Conservation (phyloP, 164 flowering plant genomes). For the Vitis riparia region DNA sequence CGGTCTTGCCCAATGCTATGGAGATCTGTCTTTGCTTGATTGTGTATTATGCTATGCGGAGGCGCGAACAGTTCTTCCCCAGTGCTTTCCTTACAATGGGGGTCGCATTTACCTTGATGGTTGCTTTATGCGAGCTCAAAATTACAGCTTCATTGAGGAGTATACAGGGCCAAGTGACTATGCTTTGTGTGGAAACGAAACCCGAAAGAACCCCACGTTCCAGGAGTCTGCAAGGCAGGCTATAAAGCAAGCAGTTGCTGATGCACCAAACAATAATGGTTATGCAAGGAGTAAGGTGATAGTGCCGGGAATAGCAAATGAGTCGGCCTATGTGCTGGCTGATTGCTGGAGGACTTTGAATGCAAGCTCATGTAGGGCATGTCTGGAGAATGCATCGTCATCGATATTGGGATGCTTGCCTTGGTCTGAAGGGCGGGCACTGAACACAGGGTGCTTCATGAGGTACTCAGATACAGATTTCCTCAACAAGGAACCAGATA, state of each 20-base stretch:
- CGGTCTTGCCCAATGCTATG: constrained; percentile 85
- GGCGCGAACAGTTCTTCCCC: constrained; percentile 71
- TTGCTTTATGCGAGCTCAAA: constrained; percentile 74
- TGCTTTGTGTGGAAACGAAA: constrained; percentile 56
- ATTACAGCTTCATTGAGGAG: constrained; percentile 66
- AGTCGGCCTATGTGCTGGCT: constrained; percentile 68
- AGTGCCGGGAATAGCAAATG: constrained; percentile 41
- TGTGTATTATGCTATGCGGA: constrained; percentile 71
- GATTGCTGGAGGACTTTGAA: constrained; percentile 77
- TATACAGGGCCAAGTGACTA: constrained; percentile 51
- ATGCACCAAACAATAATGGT: constrained; percentile 48
- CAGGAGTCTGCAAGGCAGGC: constrained; percentile 48
- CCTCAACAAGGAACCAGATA: constrained; percentile 48
- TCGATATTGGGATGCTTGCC: constrained; percentile 72
- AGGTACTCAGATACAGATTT: constrained; percentile 79
- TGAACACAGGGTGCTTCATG: constrained; percentile 86
- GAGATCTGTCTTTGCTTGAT: constrained; percentile 71
- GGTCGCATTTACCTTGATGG: constrained; percentile 78
- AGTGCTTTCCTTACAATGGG: constrained; percentile 60
- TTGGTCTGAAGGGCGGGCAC: constrained; percentile 77
- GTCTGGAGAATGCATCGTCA: constrained; percentile 67
- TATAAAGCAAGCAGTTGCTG: constrained; percentile 36
- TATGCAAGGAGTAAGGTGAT: constrained; percentile 41
- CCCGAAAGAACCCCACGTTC: constrained; percentile 37
- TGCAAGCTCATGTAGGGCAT: constrained; percentile 55